Conservation (phyloP, 768 basidiomycete genomes). For the Mycena epipterygia region DNA sequence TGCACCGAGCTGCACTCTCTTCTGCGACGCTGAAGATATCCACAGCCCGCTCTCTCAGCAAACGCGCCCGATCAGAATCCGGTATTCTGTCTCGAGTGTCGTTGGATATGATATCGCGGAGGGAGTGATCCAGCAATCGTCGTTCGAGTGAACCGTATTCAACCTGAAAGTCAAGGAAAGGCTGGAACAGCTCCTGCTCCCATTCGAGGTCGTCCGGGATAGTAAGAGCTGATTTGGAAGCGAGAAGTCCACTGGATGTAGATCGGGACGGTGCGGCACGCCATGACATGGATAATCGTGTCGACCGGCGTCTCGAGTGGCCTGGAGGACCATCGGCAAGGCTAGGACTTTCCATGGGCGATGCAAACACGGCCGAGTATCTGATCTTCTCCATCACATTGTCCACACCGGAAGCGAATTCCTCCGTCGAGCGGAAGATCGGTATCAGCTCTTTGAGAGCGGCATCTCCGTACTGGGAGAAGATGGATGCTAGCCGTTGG, state of each 20-base stretch:
- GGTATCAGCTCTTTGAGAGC: conserved; percentile 80
- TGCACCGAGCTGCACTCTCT: conserved; percentile 82
- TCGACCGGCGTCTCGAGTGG: conserved; percentile 66
- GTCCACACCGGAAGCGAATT: conserved; percentile 81
- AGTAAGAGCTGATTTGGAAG: conserved; percentile 39
- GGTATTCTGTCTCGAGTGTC: conserved; percentile 57
- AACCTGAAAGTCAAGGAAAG: conserved; percentile 91
- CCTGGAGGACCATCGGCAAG: conserved; percentile 40
- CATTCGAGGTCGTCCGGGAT: conserved; percentile 69
- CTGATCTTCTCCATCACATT: conserved; percentile 83
- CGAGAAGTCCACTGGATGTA: conserved; percentile 40
- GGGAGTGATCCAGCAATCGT: conserved; percentile 71
- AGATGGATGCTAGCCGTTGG: conserved; percentile 80
- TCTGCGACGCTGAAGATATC: conserved; percentile 85
- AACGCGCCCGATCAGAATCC: conserved; percentile 66
- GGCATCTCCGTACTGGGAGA: conserved; percentile 72
- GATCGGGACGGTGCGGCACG: conserved; percentile 56
- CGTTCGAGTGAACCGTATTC: conserved; percentile 88
- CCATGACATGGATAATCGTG: conserved; percentile 77
- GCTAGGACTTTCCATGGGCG: conserved; percentile 35
- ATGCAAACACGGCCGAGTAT: conserved; percentile 49
- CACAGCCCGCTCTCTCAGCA: conserved; percentile 80
- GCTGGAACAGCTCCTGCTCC: conserved; percentile 94
- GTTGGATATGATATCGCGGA: conserved; percentile 62
- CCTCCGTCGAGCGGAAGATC: conserved; percentile 82